phyloP scores from a whole-genome alignment of 371 early-diverging fungal species.

The Apophysomyces trapeziformis region DNA sequence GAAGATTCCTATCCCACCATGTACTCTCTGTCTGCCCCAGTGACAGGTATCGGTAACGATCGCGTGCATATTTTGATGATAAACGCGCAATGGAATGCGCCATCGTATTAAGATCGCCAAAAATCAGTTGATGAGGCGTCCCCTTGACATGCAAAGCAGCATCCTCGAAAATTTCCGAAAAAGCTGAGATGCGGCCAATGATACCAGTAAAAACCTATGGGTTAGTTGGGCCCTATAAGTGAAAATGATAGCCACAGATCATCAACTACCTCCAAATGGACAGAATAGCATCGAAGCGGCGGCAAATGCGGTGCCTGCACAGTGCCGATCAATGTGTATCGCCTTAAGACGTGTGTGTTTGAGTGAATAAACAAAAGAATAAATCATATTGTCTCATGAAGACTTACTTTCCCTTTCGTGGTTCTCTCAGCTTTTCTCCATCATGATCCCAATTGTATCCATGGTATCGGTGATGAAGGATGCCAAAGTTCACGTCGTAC shows the following conservation, averaged over 20 bases:
- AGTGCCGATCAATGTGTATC: constrained; percentile 60
- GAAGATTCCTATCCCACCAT: constrained; percentile 70
- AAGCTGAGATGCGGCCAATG: constrained; percentile 63
- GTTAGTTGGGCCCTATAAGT: neutral
- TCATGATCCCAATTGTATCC: constrained; percentile 76
- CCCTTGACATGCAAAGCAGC: constrained; percentile 38
- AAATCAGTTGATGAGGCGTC: constrained; percentile 71
- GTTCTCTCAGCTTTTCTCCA: constrained; percentile 41
- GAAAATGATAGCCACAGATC: neutral
- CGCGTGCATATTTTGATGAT: constrained; percentile 67
- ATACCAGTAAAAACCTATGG: constrained; percentile 72
- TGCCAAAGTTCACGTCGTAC: constrained; percentile 65
- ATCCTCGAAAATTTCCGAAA: constrained; percentile 74
- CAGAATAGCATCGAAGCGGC: constrained; percentile 63
- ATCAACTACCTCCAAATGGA: constrained; percentile 71
- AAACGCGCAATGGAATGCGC: constrained; percentile 80
- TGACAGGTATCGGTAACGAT: constrained; percentile 67
- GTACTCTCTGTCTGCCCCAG: constrained; percentile 73
- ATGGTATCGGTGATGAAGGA: constrained; percentile 70
- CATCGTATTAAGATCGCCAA: constrained; percentile 85
- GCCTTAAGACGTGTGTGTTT: constrained; percentile 34
- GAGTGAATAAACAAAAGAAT: constrained; percentile 3
- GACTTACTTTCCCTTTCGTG: constrained; percentile 18
- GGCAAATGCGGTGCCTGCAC: constrained; percentile 50
- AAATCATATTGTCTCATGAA: neutral